Evolutionary conservation across 1,139 yeast genomes (phyloP).

Genomic region (Arxiozyma heterogenica): DNA sequence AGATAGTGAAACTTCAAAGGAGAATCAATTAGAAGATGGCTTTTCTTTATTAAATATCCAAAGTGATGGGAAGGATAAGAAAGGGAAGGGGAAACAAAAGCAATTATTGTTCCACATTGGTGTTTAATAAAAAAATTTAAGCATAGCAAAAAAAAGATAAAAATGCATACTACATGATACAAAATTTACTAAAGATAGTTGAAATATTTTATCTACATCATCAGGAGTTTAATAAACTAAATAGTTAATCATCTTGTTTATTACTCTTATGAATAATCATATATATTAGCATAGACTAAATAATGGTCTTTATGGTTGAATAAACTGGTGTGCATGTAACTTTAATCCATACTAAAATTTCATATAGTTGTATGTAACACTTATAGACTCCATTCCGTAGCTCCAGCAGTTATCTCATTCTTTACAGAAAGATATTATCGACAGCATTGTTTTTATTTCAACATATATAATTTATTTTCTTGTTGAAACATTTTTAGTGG

Average conservation of each 20-base stretch:
- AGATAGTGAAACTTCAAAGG: background rate
- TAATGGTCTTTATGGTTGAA: background rate
- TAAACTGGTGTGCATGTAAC: background rate
- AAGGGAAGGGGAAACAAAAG: constrained; percentile 36
- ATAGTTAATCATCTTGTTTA: too few species aligned
- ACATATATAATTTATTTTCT: too few species aligned
- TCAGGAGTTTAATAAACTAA: background rate
- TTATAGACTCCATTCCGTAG: too few species aligned
- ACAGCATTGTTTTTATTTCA: too few species aligned
- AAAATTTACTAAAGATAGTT: background rate
- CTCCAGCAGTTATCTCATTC: background rate
- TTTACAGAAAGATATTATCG: background rate
- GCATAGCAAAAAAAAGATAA: too few species aligned
- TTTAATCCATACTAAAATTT: background rate
- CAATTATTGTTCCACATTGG: constrained; percentile 41
- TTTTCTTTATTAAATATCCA: constrained; percentile 1
- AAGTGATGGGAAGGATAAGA: constrained; percentile 16
- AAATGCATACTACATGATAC: background rate
- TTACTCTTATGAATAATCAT: background rate
- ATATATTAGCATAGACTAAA: background rate
- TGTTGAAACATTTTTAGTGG: too few species aligned
- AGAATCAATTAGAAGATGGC: background rate
- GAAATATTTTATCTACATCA: background rate
- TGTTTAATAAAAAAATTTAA: constrained; percentile 10
- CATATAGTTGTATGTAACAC: too few species aligned